phyloP scores from a whole-genome alignment of 352 stramenopile genomes.

The Globisporangium paddicum region DNA sequence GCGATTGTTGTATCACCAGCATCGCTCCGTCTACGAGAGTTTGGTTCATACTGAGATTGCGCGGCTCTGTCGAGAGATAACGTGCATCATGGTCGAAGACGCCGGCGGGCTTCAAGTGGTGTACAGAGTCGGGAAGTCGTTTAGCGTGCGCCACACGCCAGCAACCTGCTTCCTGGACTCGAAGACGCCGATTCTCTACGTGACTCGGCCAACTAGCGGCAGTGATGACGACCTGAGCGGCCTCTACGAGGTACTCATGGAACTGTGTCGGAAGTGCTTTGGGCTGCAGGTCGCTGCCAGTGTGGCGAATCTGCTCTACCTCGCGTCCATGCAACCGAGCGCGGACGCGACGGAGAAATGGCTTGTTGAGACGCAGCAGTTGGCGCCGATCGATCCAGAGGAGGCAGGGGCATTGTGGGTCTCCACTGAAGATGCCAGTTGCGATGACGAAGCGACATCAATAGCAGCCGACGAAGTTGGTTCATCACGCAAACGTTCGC shows the following conservation, averaged over 20 bases:
- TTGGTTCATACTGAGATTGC: constrained; percentile 31
- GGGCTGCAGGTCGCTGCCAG: constrained; percentile 34
- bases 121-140: constrained; percentile 37
- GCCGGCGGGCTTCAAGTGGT: constrained; percentile 44
- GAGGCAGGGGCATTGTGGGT: constrained; percentile 32
- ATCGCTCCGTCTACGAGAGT: constrained; percentile 33
- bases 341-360: constrained; percentile 33
- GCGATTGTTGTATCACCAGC: constrained; percentile 46
- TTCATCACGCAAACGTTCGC: constrained; percentile 5
- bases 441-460: background rate
- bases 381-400: constrained; percentile 34
- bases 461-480: background rate
- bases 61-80: constrained; percentile 22
- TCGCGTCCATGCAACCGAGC: constrained; percentile 55
- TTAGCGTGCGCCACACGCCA: constrained; percentile 27
- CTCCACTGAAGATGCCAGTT: background rate
- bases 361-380: constrained; percentile 54
- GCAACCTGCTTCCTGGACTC: constrained; percentile 45
- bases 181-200: constrained; percentile 26
- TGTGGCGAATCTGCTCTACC: constrained; percentile 67
- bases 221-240: constrained; percentile 21
- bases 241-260: constrained; percentile 52
- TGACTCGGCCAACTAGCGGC: constrained; percentile 21
- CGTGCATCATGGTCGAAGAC: constrained; percentile 36
- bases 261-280: constrained; percentile 54